Evolutionary conservation across 805 yeast species (phyloP), one percentile per base, ranked within the genome.

Genomic region (Cyberlindnera nakhonratchasimensis): DNA sequence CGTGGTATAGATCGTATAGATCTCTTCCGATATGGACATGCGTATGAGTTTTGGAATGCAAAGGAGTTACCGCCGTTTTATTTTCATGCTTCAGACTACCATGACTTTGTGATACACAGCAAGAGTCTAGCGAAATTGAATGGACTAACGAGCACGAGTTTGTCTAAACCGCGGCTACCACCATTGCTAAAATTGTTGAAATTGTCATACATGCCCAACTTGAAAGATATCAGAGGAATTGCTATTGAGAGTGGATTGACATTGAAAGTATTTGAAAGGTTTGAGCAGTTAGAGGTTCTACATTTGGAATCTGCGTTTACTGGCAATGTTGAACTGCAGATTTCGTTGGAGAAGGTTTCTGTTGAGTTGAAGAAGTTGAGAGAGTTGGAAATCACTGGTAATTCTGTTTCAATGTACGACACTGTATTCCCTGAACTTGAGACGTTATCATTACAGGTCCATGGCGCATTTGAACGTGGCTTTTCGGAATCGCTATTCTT

Each of bases 161-260:
- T 52, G 55, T 45, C 42, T n/a, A 18, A 32, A 12, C 52, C 57
- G 5, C 40, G 59, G 31, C 18, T 53, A 2, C 54, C 56, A 2
- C 50, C 54, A 3, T 21, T 55, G 21, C 21, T 45, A 20, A 47
- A 46, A 16, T 55, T 56, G 34, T 40, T 56, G 26, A 34, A 53
- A 21, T 12, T 25, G 9, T 53, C 58, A 3, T 28, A 45, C 7
- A 5, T 56, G 7, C 59, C 59, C 5, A 49, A 52, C 18, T 29
- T 56, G 6, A 37, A 19, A 21, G 24, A 37, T 9, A 41, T 56
- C 6, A 38, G 36, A 5, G 55, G 50, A 4, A 41, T 55, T 12
- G 52, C 59, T 1, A 49, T 56, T 14, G 57, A 55, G 28, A 48
- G 52, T 31, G 61, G 59, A 1, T 3, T 40, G 1, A 37, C 43